Evolutionary conservation across 2,329 filamentous ascomycete genomes (phyloP), one percentile per base, ranked within the genome.

Genomic region (Fusarium sp.): DNA sequence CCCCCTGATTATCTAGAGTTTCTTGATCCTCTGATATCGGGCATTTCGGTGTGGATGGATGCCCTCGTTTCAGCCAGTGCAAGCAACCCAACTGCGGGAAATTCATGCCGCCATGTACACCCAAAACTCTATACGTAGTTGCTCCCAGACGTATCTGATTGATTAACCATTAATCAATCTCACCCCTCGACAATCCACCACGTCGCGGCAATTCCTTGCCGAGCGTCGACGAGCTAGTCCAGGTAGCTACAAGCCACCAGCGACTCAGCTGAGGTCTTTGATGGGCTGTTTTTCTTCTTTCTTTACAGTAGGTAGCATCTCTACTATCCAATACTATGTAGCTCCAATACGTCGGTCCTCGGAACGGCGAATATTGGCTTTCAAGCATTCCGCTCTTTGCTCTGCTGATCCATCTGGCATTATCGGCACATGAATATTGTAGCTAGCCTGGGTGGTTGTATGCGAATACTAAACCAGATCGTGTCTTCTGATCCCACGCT

Each of bases 161-260:
- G 56, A 62, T 56, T 55, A 38, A 59, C 38, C 35, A 62, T 56
- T 55, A 38, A 59, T 42, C 35, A 21, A 53, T 37, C 19, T 36
- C 44, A 19, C 42, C 33, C 39, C 44, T 35, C 33, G 17, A 33
- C n/a, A 53, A 35, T 11, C 14, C 29, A 50, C 55, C 60, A 65
- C 65, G 56, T 43, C 49, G 33, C 65, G 67, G 67, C 67, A 69
- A 70, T 58, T 65, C 57, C 50, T 70, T 69, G 66, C 67, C 67
- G 67, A 63, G 43, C 39, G 43, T 57, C 54, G 36, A 55, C 44
- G 37, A 45, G 38, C 56, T 59, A 58, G 36, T 42, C 32, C 19
- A 23, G 33, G 35, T 62, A 62, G 53, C 51, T 57, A 41, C 55
- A 66, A 64, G 64, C 66, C 54, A 65, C 54, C 50, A 51, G 35